Percentiles rank a stretch among this genome's conserved stretches.
phyloP scores from a whole-genome alignment of 2,329 filamentous ascomycete genomes.

The Penicillium sp. region DNA sequence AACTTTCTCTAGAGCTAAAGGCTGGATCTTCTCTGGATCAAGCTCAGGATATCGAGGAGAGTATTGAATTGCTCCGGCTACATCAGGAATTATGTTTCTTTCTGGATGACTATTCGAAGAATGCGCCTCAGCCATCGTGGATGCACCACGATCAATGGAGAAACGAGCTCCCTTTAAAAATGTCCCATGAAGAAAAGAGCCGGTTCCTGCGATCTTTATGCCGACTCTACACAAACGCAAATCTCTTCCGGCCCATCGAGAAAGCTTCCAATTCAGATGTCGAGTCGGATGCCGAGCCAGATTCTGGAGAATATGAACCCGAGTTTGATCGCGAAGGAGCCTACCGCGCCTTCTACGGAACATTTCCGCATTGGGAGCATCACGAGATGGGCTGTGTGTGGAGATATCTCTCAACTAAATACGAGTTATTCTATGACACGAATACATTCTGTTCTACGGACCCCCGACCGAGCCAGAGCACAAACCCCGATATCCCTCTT shows the following conservation, averaged over 20 bases:
- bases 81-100: constrained; percentile 9
- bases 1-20: background rate
- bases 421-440: background rate
- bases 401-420: constrained; percentile 8
- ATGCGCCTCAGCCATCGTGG: constrained; percentile 2
- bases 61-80: constrained; percentile 8
- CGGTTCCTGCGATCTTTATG: constrained; percentile 22
- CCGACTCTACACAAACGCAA: constrained; percentile 19
- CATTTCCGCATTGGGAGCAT: constrained; percentile 28
- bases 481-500: too few species aligned
- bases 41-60: constrained; percentile 11
- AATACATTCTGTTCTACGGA: too few species aligned
- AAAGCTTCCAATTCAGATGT: background rate
- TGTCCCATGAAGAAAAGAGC: constrained; percentile 14
- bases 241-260: constrained; percentile 18
- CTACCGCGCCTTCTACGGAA: constrained; percentile 22
- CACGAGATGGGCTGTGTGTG: constrained; percentile 25
- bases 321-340: too few species aligned
- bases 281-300: too few species aligned
- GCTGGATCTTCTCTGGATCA: constrained; percentile 1
- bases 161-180: constrained; percentile 4
- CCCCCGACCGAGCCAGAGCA: too few species aligned
- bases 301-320: too few species aligned
- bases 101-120: constrained; percentile 7
- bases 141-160: background rate